Base-by-base conservation (phyloP, 73 alveolate species). In the Symbiodinium natans region DNA sequence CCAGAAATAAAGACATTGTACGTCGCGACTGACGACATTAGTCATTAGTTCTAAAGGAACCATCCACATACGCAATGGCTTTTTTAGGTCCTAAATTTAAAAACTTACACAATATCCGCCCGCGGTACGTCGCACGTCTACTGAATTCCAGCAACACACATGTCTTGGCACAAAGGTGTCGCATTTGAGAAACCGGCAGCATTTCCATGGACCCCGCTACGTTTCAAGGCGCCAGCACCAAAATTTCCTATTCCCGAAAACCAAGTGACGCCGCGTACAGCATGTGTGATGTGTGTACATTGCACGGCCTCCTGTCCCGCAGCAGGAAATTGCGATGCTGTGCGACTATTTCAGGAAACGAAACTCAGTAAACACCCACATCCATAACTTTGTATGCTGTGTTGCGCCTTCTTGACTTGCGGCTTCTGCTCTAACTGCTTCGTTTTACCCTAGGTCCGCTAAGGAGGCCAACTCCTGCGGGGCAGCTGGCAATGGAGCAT, bases 401-500 rank as follows among this genome's bases (percentile, higher is more conserved):
- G 68, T 27, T 52, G 68, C 68, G 21, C 68, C 29, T 52, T 52
- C 68, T 52, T 52, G 21, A 52, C 68, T 52, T 52, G 68, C 68
- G 68, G 68, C 68, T 13, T 52, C n/a, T 52, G 68, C 68, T 52
- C 68, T 4, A 52, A 52, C 68, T 52, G 68, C 68, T 52, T 52
- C 68, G 68, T 52, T 52, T 52, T 17, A 52, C n/a, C 68, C 68
- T 52, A 52, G 68, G 68, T 52, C 68, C 1, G 68, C 68, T 13
- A 52, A 6, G 27, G 68, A 52, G 68, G 68, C 21, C 68, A 52
- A 52, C 68, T 52, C 68, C 68, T 52, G 68, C 21, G n/a, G 68
- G 68, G 68, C 68, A 52, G 68, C 68, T 52, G 68, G 68, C n/a
- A 52, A 52, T 52, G 68, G 68, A n/a, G n/a, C n/a, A n/a, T n/a